phyloP scores from a whole-genome alignment of 2,329 filamentous ascomycete genomes.

The Fusarium tricinctum region DNA sequence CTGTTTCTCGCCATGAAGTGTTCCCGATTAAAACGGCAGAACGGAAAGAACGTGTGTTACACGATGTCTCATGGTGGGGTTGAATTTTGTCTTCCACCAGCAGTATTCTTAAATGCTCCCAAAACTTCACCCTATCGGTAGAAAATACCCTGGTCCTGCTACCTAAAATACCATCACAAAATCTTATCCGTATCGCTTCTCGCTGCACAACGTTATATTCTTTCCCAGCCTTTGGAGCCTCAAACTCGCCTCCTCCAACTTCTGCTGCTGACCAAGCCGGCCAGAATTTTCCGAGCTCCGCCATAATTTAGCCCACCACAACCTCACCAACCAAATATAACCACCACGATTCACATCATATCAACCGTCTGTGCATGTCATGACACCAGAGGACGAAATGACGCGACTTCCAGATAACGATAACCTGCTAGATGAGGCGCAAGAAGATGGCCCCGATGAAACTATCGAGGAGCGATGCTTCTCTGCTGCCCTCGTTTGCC shows the following conservation, averaged over 20 bases:
- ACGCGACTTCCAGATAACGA: slow-evolving; percentile 48
- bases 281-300: slow-evolving; percentile 49
- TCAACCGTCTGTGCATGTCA: slow-evolving; percentile 16
- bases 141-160: not conserved
- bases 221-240: not conserved
- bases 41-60: not conserved
- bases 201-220: not conserved
- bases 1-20: too few species aligned
- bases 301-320: slow-evolving; percentile 43
- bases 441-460: slow-evolving; percentile 52
- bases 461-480: slow-evolving; percentile 76
- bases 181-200: not conserved
- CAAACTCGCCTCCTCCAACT: slow-evolving; percentile 8
- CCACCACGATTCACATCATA: slow-evolving; percentile 22
- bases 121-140: not conserved
- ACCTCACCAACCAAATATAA: slow-evolving; percentile 29
- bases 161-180: not conserved
- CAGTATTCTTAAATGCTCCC: slow-evolving; percentile 3
- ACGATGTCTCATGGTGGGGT: slow-evolving; percentile 7
- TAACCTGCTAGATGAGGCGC: slow-evolving; percentile 30
- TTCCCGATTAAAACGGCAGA: not conserved
- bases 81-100: slow-evolving; percentile 2
- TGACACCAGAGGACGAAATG: slow-evolving; percentile 45
- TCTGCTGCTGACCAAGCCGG: slow-evolving; percentile 48
- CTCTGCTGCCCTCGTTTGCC: slow-evolving; percentile 70